Base-by-base conservation (phyloP, 805 yeast species). In the Myxozyma sirexii region DNA sequence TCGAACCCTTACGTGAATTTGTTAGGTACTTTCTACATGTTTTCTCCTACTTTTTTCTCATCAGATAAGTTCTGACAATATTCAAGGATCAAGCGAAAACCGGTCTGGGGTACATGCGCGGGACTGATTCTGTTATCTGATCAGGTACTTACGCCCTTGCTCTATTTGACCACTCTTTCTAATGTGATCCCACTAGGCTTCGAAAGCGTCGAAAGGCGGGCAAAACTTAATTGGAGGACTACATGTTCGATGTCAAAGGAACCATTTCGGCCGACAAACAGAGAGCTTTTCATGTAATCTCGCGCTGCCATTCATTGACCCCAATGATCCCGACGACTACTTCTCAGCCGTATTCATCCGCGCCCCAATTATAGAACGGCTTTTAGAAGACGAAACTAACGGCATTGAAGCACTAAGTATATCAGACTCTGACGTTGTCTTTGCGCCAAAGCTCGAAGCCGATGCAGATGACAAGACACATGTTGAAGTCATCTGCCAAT, bases 71-170 rank as follows among this genome's bases (percentile, higher is more conserved):
- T 15, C 47, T 49, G 19, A 42, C 23, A 10, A 21, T 12, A 17
- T 44, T 35, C 10, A 27, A 56, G 65, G 24, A 51, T 63, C 35
- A 39, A 33, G 66, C 79, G 75, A 21, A 81, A 80, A 61, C 84
- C 88, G 1, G 80, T 84, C 12, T 88, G 96, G 96, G 96, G 96
- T 0, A 88, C 96, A 0, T 88, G 96, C 72, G 96, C 96, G 2
- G 96, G 96, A 1, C 75, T 88, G 66, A 88, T 88, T 53, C 78
- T 87, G 64, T 75, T 88, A 24, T 80, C 91, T 6, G 76, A 79
- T 56, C 60, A 62, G 76, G 78, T 48, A 56, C 33, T 46, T 13
- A 15, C 26, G 17, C 8, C 7, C 46, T 26, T 19, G 37, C n/a
- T n/a, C 29, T 45, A 15, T 35, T 37, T 17, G 38, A 5, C n/a